Base-by-base conservation (phyloP, 805 yeast genomes). In the Candida sakaeoensis region DNA sequence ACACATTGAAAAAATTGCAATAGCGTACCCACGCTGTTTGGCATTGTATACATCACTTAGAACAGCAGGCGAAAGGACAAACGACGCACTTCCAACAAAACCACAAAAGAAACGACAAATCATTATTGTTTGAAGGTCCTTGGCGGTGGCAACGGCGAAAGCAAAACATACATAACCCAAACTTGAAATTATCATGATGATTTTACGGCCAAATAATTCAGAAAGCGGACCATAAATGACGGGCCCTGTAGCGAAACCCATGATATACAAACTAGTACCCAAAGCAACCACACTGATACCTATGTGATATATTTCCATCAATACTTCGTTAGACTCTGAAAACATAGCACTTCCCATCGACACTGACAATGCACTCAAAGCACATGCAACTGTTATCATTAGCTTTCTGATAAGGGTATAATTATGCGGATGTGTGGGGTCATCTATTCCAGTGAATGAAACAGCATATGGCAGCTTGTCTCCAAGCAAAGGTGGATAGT, bases 231-330 rank as follows among this genome's bases (percentile, higher is more conserved):
- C 96, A 87, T 93, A 90, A 28, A 87, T 53, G 37, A 90, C 68
- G 3, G 98, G 98, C 15, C 97, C 96, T 0, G 87, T 74, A 1
- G 96, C 97, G 61, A 89, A 91, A 8, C 97, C 98, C 31, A 88
- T 60, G n/a, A 90, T 96, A 53, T 78, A 90, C 18, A 89, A 43
- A 0, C 96, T 80, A 8, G 88, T 74, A 42, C 87, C 85, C 34
- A 91, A 69, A 16, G 85, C 75, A 10, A 83, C 82, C n/a, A 80
- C 89, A 9, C 79, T 84, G 3, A 53, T 46, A 32, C 85, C 82
- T 33, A 90, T 79, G 43, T 75, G 60, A 33, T 60, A 90, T 27
- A 70, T 60, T 36, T 49, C 64, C 47, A 74, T 58, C 24, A 88
- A 52, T 13, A 60, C 72, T 0, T 60, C 53, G 8, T 77, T 67